Evolutionary conservation across 225 moss, liverwort and hornwort genomes (phyloP).

Genomic region (Straminergon stramineum): DNA sequence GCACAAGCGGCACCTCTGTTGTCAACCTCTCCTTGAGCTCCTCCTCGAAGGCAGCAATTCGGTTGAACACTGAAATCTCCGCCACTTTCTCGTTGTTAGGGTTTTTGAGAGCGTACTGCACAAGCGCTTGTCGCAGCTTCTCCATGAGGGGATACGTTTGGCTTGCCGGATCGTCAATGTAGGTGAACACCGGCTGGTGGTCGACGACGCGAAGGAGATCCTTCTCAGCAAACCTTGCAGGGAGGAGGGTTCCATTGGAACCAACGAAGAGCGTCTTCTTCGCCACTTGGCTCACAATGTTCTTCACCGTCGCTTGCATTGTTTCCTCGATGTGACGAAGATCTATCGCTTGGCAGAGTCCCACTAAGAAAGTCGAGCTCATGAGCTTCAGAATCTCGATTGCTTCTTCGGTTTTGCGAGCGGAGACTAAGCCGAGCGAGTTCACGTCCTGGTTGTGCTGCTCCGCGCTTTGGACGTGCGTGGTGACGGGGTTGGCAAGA

Average conservation of each 20-base stretch:
- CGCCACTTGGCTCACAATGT: conserved; percentile 37
- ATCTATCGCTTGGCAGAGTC: conserved; percentile 55
- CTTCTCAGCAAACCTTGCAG: conserved; percentile 30
- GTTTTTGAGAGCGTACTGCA: conserved; percentile 24
- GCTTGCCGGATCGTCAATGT: conserved; percentile 47
- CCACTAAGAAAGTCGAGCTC: conserved; percentile 54
- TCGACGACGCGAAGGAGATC: conserved; percentile 49
- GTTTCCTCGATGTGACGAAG: conserved; percentile 60
- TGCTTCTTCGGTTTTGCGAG: conserved; percentile 55
- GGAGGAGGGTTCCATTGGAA: conserved; percentile 5
- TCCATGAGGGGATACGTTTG: conserved; percentile 42
- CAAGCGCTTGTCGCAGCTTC: conserved; percentile 35
- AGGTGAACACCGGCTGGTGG: conserved; percentile 32
- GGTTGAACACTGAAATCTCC: conserved; percentile 24
- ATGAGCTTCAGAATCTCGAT: conserved; percentile 56
- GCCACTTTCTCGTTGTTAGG: conserved; percentile 15
- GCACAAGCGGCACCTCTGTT: conserved; percentile 10
- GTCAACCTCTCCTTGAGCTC: conserved; percentile 29
- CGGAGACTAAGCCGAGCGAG: conserved; percentile 45
- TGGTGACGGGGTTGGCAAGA: conserved; percentile 56
- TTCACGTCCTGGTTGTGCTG: conserved; percentile 70
- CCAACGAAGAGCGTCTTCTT: conserved; percentile 31
- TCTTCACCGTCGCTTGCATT: conserved; percentile 45
- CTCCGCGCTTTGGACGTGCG: conserved; percentile 61
- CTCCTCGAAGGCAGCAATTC: conserved; percentile 40